Conservation (phyloP, 2,329 filamentous ascomycete genomes). For the Aureobasidium vineae region DNA sequence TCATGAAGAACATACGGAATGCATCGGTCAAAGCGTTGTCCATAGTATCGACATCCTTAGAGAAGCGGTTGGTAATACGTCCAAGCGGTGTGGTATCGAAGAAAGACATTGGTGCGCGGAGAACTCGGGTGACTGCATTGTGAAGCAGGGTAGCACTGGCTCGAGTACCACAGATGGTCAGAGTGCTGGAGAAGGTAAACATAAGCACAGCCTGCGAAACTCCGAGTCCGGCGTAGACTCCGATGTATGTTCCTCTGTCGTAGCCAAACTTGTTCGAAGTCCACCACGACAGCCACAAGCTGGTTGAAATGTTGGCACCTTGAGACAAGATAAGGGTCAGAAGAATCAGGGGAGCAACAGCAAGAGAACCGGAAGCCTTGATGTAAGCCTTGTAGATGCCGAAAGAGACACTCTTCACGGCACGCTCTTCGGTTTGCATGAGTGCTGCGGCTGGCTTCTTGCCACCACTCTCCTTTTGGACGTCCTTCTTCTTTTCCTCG, state of each 20-base stretch:
- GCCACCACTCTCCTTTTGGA: constrained; percentile 54
- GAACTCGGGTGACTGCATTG: constrained; percentile 71
- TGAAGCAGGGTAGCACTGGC: constrained; percentile 80
- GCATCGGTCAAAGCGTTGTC: constrained; percentile 88
- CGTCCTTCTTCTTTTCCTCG: constrained; percentile 58
- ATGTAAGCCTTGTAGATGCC: constrained; percentile 76
- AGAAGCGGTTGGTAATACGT: constrained; percentile 94
- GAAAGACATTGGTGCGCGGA: constrained; percentile 75
- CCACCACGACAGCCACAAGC: constrained; percentile 93
- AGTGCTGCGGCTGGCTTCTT: constrained; percentile 54
- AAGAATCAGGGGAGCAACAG: constrained; percentile 65
- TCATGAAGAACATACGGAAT: constrained; percentile 90
- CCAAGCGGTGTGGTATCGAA: constrained; percentile 96
- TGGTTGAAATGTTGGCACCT: constrained; percentile 81
- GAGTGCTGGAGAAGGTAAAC: constrained; percentile 74
- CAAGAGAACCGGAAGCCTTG: constrained; percentile 67
- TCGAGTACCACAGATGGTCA: constrained; percentile 77
- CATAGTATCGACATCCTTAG: constrained; percentile 93
- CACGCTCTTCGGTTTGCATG: constrained; percentile 73
- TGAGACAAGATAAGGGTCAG: constrained; percentile 69
- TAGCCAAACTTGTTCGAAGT: constrained; percentile 73
- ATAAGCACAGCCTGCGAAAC: constrained; percentile 68
- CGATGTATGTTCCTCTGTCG: constrained; percentile 67
- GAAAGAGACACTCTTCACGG: constrained; percentile 75
- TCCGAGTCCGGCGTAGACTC: constrained; percentile 68